Evolutionary conservation across 306 rosid genomes (phyloP).

Genomic region (Cucumis cinereus): DNA sequence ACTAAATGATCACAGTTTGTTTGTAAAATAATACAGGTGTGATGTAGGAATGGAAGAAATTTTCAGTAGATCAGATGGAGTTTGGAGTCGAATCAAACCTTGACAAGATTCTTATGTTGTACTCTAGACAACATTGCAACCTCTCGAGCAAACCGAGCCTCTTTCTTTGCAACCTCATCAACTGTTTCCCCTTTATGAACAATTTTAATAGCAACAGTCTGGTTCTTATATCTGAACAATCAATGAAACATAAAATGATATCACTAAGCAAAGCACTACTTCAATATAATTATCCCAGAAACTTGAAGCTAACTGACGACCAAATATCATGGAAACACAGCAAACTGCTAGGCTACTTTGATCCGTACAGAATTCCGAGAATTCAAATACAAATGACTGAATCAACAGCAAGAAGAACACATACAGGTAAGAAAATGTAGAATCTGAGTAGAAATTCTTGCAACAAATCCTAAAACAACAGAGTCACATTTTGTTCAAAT

Average conservation of each 20-base stretch:
- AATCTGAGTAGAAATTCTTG: neutral
- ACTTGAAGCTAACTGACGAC: constrained; percentile 3
- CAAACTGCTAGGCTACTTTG: neutral
- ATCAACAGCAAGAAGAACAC: neutral
- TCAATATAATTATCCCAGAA: neutral
- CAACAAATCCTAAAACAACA: neutral
- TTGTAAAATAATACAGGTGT: neutral
- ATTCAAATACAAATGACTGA: neutral
- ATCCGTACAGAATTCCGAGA: neutral
- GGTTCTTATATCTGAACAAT: constrained; percentile 58
- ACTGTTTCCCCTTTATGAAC: constrained; percentile 68
- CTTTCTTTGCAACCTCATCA: constrained; percentile 63
- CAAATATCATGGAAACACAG: constrained; percentile 5
- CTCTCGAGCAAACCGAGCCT: constrained; percentile 78
- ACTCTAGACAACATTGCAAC: constrained; percentile 84
- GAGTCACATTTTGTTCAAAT: neutral
- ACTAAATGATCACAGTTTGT: constrained; percentile 9
- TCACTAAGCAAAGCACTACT: neutral
- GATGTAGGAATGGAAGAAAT: neutral
- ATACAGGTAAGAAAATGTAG: neutral
- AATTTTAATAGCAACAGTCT: constrained; percentile 79
- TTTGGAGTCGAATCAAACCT: constrained; percentile 41
- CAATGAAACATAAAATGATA: constrained; percentile 13
- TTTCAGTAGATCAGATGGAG: neutral
- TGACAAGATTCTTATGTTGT: constrained; percentile 84